Evolutionary conservation across 306 rosid genomes (phyloP).

Genomic region (Citrullus amarus): DNA sequence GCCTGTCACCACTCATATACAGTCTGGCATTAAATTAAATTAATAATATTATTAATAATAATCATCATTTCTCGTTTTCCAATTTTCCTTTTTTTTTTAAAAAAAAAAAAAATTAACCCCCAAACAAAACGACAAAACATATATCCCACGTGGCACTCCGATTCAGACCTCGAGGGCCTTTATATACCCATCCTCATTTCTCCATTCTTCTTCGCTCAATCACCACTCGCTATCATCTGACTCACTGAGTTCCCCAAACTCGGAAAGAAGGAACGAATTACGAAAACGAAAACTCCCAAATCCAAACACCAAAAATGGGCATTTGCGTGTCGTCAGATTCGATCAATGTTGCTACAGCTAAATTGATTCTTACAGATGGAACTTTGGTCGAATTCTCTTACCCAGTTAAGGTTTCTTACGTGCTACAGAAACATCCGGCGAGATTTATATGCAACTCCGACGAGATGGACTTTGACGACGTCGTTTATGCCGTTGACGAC

Average conservation of each 20-base stretch:
- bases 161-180: constrained; percentile 10
- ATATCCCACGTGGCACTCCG: constrained; percentile 33
- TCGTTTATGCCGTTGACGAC: constrained; percentile 47
- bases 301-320: constrained; percentile 36
- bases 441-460: constrained; percentile 81
- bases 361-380: constrained; percentile 58
- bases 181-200: constrained; percentile 12
- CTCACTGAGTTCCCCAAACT: background rate
- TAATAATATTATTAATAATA: background rate
- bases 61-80: background rate
- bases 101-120: background rate
- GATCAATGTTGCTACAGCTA: constrained; percentile 51
- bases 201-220: background rate
- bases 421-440: constrained; percentile 40
- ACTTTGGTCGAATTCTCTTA: constrained; percentile 44
- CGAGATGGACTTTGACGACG: constrained; percentile 77
- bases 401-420: constrained; percentile 57
- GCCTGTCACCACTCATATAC: constrained; percentile 77
- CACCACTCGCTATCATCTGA: background rate
- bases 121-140: constrained; percentile 12
- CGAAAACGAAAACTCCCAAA: too few relatives aligned
- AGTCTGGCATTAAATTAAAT: constrained; percentile 45
- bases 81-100: background rate
- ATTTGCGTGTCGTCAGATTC: constrained; percentile 59
- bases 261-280: background rate